Evolutionary conservation across 345 rosid genomes (phyloP).

Genomic region (Hibiscus mutabilis): DNA sequence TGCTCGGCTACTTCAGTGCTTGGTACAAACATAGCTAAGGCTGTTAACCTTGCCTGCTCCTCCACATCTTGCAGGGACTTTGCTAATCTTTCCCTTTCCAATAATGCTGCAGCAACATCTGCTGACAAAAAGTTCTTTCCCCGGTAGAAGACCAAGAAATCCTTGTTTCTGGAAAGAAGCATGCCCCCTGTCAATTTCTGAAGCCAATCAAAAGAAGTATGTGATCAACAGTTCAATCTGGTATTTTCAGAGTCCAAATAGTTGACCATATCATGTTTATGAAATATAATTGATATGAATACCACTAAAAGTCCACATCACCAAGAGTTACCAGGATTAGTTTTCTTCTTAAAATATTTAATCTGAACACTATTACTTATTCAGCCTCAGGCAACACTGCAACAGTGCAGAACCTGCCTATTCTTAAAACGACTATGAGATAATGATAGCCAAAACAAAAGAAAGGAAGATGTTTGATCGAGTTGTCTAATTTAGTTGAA

Average conservation of each 20-base stretch:
- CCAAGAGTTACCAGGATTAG: not conserved
- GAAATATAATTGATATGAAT: not conserved
- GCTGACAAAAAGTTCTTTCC: constrained; percentile 78
- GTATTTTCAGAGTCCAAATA: not conserved
- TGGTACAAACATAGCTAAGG: constrained; percentile 47
- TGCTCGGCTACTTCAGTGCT: constrained; percentile 29
- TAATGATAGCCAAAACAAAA: not conserved
- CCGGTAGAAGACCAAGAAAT: constrained; percentile 87
- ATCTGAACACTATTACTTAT: not conserved
- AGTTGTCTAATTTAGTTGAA: not conserved
- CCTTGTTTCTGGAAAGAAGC: constrained; percentile 81
- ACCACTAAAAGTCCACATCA: not conserved
- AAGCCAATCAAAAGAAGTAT: constrained; percentile 24
- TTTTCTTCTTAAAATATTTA: not conserved
- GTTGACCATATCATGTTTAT: not conserved
- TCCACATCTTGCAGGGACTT: constrained; percentile 66
- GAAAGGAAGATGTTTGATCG: not conserved
- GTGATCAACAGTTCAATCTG: constrained; percentile 9
- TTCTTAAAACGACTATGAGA: not conserved
- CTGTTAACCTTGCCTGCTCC: constrained; percentile 77
- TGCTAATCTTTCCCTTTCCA: constrained; percentile 74
- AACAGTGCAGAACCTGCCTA: not conserved
- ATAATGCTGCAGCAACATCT: constrained; percentile 65
- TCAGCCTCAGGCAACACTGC: constrained; percentile 1
- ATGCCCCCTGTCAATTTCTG: constrained; percentile 89